These are phyloP conservation scores for Populus tremula DNA, from an alignment of 345 rosid genomes.

Conservation along the genomic window DNA sequence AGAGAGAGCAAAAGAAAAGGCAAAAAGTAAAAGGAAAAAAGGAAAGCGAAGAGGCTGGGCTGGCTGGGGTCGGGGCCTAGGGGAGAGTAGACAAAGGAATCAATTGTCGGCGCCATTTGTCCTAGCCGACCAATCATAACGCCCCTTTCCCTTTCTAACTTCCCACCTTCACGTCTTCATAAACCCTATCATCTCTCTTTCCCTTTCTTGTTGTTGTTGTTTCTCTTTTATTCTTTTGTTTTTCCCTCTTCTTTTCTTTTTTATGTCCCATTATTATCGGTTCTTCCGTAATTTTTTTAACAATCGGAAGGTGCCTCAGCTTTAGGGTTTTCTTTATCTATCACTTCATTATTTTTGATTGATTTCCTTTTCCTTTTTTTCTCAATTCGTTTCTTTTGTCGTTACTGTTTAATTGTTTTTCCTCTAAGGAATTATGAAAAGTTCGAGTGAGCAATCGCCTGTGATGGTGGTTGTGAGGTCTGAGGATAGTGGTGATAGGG, in stretches of 20 bases:
- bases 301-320: conserved; percentile 50
- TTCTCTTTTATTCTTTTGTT: not conserved
- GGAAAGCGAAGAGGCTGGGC: not conserved
- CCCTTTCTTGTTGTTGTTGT: not conserved
- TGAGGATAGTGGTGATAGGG: too few relatives aligned
- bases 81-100: conserved; percentile 37
- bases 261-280: not conserved
- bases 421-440: not conserved
- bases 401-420: not conserved
- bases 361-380: conserved; percentile 1
- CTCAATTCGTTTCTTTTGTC: not conserved
- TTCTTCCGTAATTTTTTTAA: conserved; percentile 52
- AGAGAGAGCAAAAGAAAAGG: not conserved
- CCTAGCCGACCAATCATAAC: conserved; percentile 51
- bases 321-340: not conserved
- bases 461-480: too few relatives aligned
- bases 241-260: not conserved
- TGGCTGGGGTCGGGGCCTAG: not conserved
- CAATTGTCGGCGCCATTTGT: conserved; percentile 54
- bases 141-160: conserved; percentile 1
- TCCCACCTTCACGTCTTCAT: not conserved
- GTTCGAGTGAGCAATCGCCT: too few relatives aligned
- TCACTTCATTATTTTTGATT: not conserved
- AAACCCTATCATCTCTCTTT: too few relatives aligned
- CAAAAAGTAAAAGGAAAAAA: not conserved